Percentiles rank a stretch among this genome's conserved stretches.
Evolutionary conservation across 345 rosid genomes (phyloP).

Genomic region (Linum lewisii): DNA sequence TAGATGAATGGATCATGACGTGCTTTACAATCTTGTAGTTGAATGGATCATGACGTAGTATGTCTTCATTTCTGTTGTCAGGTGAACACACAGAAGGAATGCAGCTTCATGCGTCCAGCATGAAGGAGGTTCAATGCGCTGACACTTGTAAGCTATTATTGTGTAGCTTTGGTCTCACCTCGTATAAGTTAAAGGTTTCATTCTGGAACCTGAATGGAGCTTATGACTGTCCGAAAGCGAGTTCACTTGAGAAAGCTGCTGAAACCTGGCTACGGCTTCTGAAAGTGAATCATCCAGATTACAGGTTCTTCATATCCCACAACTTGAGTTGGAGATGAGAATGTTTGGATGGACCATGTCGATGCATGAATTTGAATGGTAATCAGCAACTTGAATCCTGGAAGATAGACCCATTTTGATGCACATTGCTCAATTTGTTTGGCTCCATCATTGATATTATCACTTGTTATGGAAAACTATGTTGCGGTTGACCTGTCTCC

Average conservation of each 20-base stretch:
- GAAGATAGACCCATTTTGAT: slow-evolving; percentile 11
- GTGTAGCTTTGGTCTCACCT: slow-evolving; percentile 65
- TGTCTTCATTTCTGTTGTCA: slow-evolving; percentile 5
- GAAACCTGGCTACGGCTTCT: slow-evolving; percentile 36
- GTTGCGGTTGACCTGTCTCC: neutral
- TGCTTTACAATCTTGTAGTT: neutral
- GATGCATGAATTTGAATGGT: neutral
- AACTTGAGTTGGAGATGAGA: slow-evolving; percentile 33
- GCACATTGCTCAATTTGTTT: slow-evolving; percentile 1
- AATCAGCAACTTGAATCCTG: slow-evolving; percentile 12
- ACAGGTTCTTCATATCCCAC: slow-evolving; percentile 38
- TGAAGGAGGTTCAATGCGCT: slow-evolving; percentile 27
- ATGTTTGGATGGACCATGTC: neutral
- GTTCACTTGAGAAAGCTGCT: slow-evolving; percentile 33
- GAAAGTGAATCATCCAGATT: slow-evolving; percentile 48
- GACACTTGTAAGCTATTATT: slow-evolving; percentile 33
- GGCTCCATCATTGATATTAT: neutral
- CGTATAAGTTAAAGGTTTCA: slow-evolving; percentile 58
- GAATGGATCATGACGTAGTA: neutral
- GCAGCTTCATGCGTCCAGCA: slow-evolving; percentile 16
- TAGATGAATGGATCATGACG: too few species aligned
- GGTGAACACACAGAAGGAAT: slow-evolving; percentile 30
- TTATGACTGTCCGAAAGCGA: slow-evolving; percentile 32
- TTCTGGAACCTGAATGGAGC: slow-evolving; percentile 37
- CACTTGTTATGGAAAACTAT: neutral